phyloP scores from a whole-genome alignment of 768 basidiomycete genomes.

The Lepiota brunneoincarnata region DNA sequence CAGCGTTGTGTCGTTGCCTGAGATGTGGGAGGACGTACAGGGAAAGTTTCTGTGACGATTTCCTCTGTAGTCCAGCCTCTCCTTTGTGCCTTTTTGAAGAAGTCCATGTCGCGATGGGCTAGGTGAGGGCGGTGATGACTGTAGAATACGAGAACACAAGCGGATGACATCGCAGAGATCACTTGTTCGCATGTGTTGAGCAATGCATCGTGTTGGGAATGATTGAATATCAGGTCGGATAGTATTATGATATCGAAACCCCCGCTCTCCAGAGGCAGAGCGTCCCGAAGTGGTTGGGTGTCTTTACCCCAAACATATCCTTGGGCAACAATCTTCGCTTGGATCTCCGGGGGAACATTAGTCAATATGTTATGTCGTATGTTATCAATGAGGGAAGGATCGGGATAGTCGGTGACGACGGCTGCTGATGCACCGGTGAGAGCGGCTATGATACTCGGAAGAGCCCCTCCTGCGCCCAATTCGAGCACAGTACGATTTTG shows the following conservation, averaged over 20 bases:
- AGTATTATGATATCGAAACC: constrained; percentile 81
- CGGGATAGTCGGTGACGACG: constrained; percentile 93
- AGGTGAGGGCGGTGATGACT: constrained; percentile 86
- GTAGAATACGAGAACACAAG: constrained; percentile 74
- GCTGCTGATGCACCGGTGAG: constrained; percentile 40
- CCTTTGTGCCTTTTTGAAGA: constrained; percentile 63
- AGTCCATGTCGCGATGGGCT: constrained; percentile 78
- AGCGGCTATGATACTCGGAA: constrained; percentile 77
- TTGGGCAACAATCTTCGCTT: constrained; percentile 31
- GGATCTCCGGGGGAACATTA: constrained; percentile 46
- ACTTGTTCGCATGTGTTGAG: constrained; percentile 66
- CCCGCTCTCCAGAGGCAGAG: constrained; percentile 19
- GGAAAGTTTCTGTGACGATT: constrained; percentile 60
- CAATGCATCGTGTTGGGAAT: constrained; percentile 89
- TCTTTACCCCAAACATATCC: constrained; percentile 85
- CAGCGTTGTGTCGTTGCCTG: not conserved
- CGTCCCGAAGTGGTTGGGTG: constrained; percentile 41
- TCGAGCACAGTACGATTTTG: constrained; percentile 61
- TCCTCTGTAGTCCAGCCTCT: constrained; percentile 74
- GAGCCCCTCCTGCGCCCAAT: constrained; percentile 89
- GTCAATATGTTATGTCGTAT: constrained; percentile 60
- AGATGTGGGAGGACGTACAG: constrained; percentile 41
- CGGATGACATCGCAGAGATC: constrained; percentile 19
- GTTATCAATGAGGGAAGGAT: constrained; percentile 71
- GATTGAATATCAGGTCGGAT: constrained; percentile 93